These are phyloP conservation scores for Vanrija sp. DNA, from an alignment of 1,284 basidiomycete species.

Conservation along the genomic window DNA sequence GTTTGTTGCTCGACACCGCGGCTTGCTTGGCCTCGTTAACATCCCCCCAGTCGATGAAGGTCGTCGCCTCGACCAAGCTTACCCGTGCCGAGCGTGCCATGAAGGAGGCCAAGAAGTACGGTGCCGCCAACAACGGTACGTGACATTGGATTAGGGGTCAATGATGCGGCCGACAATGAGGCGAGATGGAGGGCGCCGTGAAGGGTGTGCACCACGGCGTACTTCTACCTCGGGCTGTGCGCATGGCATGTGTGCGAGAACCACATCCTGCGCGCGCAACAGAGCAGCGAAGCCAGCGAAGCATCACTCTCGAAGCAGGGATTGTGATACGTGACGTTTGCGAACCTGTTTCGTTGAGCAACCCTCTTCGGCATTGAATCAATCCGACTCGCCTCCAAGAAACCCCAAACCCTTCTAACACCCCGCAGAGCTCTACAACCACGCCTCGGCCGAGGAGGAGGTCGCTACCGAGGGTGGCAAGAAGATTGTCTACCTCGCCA, in stretches of 20 bases:
- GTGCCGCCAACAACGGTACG: constrained; percentile 82
- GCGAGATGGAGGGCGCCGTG: no score
- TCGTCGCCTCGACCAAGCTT: constrained; percentile 97
- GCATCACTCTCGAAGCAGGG: no score
- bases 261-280: neutral
- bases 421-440: constrained; percentile 71
- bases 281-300: neutral
- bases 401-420: neutral
- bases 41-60: constrained; percentile 85
- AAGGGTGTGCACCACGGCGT: no score
- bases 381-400: neutral
- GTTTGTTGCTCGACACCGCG: constrained; percentile 53
- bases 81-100: constrained; percentile 94
- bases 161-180: no score
- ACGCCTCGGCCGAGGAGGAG: constrained; percentile 51
- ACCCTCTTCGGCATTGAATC: no score
- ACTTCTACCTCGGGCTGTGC: no score
- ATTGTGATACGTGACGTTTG: no score
- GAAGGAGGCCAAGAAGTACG: constrained; percentile 89
- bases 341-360: no score
- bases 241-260: neutral
- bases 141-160: no score
- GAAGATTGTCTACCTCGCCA: constrained; percentile 82
- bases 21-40: neutral
- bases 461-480: constrained; percentile 55